Conservation (phyloP, 2,329 filamentous ascomycete species). For the Colletotrichum sp. region DNA sequence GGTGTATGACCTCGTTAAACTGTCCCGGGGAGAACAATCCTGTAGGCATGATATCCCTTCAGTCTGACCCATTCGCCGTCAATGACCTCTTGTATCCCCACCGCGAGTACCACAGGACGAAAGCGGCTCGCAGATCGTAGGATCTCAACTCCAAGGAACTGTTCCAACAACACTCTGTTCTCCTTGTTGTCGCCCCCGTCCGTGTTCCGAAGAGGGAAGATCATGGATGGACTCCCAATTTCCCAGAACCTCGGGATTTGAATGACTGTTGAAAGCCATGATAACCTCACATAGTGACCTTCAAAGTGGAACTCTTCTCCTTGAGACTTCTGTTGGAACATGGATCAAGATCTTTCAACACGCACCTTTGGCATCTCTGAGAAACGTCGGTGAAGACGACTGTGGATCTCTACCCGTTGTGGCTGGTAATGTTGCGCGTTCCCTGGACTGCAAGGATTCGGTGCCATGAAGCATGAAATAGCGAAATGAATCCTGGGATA, state of each 20-base stretch:
- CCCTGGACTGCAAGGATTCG: not conserved
- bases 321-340: not conserved
- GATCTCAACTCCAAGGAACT: not conserved
- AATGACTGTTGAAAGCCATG: not conserved
- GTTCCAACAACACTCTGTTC: not conserved
- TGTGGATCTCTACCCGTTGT: not conserved
- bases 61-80: not conserved
- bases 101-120: not conserved
- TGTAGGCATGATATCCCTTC: not conserved
- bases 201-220: not conserved
- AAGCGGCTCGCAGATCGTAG: not conserved
- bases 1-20: not conserved
- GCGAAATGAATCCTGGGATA: not conserved
- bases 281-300: not conserved
- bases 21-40: not conserved
- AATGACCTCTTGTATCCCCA: not conserved
- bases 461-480: not conserved
- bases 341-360: not conserved
- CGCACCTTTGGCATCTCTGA: not conserved
- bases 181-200: not conserved
- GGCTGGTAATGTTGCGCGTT: not conserved
- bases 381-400: not conserved
- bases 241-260: not conserved
- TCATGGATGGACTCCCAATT: not conserved
- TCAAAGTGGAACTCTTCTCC: not conserved